phyloP scores from a whole-genome alignment of 2,329 filamentous ascomycete species.

The Trichoderma citrinoviride region DNA sequence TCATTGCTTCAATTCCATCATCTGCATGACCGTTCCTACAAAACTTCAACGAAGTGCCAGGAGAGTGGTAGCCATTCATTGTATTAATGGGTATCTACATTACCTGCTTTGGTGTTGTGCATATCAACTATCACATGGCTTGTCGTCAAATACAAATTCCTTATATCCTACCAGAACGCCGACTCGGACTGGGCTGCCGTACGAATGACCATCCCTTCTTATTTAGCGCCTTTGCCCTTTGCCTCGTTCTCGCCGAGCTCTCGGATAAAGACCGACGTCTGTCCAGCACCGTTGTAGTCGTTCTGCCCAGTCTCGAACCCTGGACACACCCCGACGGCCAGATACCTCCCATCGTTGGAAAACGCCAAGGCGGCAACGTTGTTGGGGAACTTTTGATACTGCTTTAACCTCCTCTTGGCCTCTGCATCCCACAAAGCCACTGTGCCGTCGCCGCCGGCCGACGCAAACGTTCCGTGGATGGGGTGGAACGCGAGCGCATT shows the following conservation, averaged over 20 bases:
- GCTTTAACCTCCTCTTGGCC: slow-evolving; percentile 82
- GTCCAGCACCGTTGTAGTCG: slow-evolving; percentile 68
- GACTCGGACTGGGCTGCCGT: slow-evolving; percentile 28
- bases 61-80: slow-evolving; percentile 25
- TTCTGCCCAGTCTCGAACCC: slow-evolving; percentile 87
- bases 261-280: slow-evolving; percentile 74
- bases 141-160: slow-evolving; percentile 29
- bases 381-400: slow-evolving; percentile 80
- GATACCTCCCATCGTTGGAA: slow-evolving; percentile 69
- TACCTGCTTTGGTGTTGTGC: slow-evolving; percentile 25
- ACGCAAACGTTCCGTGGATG: slow-evolving; percentile 78
- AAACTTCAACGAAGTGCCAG: no score
- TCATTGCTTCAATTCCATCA: neutral
- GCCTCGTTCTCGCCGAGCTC: slow-evolving; percentile 86
- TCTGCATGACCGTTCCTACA: no score
- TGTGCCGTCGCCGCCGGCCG: slow-evolving; percentile 83
- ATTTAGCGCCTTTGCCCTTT: slow-evolving; percentile 77
- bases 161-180: slow-evolving; percentile 34
- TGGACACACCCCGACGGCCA: slow-evolving; percentile 79
- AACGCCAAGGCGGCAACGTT: slow-evolving; percentile 77
- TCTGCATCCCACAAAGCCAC: slow-evolving; percentile 93
- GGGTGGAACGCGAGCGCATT: slow-evolving; percentile 89
- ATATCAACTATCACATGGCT: slow-evolving; percentile 22
- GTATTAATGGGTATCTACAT: slow-evolving; percentile 34
- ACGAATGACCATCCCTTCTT: slow-evolving; percentile 24